phyloP scores from a whole-genome alignment of 345 rosid genomes.

The Geranium rotundifolium region DNA sequence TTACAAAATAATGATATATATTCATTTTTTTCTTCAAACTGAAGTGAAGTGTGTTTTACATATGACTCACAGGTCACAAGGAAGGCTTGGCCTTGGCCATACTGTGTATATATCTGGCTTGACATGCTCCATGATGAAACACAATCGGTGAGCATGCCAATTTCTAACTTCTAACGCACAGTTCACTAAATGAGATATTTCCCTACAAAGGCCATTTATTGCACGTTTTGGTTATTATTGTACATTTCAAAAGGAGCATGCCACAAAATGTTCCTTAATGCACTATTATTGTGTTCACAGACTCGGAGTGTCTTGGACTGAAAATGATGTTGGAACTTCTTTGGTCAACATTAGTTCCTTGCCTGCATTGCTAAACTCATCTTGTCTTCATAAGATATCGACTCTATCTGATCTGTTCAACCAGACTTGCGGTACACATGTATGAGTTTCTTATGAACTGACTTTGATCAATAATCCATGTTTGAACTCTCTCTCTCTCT shows the following conservation, averaged over 20 bases:
- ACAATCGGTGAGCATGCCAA: constrained; percentile 31
- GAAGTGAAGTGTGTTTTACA: neutral
- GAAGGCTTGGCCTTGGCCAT: constrained; percentile 72
- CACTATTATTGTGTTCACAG: constrained; percentile 30
- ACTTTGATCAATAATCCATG: neutral
- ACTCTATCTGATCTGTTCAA: constrained; percentile 43
- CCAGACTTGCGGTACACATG: constrained; percentile 31
- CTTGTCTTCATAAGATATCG: constrained; percentile 59
- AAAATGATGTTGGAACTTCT: constrained; percentile 46
- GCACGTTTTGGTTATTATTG: neutral
- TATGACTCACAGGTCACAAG: constrained; percentile 57
- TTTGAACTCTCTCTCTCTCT: too few relatives aligned
- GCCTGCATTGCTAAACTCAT: constrained; percentile 75
- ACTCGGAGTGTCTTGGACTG: constrained; percentile 62
- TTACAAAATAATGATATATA: neutral
- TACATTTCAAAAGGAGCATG: neutral
- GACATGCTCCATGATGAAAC: constrained; percentile 50
- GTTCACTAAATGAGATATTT: neutral
- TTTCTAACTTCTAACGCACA: neutral
- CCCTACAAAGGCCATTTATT: constrained; percentile 1
- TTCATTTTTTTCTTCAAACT: neutral
- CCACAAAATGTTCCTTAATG: neutral
- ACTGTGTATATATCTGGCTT: constrained; percentile 61
- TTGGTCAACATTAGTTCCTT: constrained; percentile 67
- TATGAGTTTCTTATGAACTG: constrained; percentile 15